These are phyloP conservation scores for Hygrophila difformis DNA, from an alignment of 257 asterid species.

Conservation along the genomic window DNA sequence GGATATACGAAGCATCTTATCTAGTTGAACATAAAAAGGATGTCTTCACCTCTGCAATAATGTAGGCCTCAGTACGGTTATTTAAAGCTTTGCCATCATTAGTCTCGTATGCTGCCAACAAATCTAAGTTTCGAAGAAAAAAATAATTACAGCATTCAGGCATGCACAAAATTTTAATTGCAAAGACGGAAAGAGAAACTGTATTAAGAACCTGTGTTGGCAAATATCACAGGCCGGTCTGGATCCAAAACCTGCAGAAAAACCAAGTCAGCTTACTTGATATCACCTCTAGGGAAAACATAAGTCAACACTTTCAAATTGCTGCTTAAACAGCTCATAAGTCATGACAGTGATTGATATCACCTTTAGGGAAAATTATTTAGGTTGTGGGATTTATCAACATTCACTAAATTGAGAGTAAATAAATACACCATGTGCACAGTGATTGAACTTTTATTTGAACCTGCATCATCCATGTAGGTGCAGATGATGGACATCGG, in stretches of 20 bases:
- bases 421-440: slow-evolving; percentile 1
- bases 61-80: slow-evolving; percentile 76
- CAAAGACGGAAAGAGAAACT: slow-evolving; percentile 3
- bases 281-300: background rate
- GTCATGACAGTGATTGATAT: too few species aligned
- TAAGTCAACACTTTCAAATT: background rate
- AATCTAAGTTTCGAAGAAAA: slow-evolving; percentile 34
- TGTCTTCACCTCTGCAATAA: slow-evolving; percentile 58
- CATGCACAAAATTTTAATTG: background rate
- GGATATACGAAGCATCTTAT: too few species aligned
- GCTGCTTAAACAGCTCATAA: too few species aligned
- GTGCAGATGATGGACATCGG: slow-evolving; percentile 40
- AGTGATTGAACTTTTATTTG: slow-evolving; percentile 8
- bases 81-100: slow-evolving; percentile 53
- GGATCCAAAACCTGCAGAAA: slow-evolving; percentile 64
- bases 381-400: too few species aligned
- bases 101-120: slow-evolving; percentile 68
- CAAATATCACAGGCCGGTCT: slow-evolving; percentile 65
- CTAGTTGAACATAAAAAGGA: slow-evolving; percentile 1
- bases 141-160: slow-evolving; percentile 11
- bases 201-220: slow-evolving; percentile 64
- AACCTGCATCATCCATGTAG: slow-evolving; percentile 82
- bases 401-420: slow-evolving; percentile 4
- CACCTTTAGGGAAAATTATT: too few species aligned
- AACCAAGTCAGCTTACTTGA: slow-evolving; percentile 16